Percentiles rank a stretch among this genome's conserved stretches.
Conservation (phyloP, 129 eudicot species). For the Lactuca saligna region DNA sequence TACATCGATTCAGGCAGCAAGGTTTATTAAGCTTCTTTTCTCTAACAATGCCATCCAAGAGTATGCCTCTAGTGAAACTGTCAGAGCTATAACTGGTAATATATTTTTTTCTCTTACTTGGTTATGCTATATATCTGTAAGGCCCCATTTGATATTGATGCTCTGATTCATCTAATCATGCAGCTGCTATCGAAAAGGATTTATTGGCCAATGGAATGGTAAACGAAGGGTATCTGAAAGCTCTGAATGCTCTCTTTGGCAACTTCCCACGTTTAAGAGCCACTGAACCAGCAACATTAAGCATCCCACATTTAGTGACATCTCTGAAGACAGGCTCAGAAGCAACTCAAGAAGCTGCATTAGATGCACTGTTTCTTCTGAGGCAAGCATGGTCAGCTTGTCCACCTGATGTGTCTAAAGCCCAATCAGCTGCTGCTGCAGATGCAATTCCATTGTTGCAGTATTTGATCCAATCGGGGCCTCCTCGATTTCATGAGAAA, state of each 20-base stretch:
- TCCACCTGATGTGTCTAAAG: constrained; percentile 94
- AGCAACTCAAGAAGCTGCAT: constrained; percentile 99
- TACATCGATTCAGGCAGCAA: constrained; percentile 94
- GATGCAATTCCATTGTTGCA: constrained; percentile 95
- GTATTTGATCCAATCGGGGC: constrained; percentile 95
- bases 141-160: background rate
- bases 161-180: constrained; percentile 23
- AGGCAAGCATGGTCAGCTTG: constrained; percentile 99
- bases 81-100: constrained; percentile 95
- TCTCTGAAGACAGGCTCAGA: constrained; percentile 94
- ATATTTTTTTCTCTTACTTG: constrained; percentile 5
- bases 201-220: constrained; percentile 95
- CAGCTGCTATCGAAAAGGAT: constrained; percentile 97
- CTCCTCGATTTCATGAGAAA: constrained; percentile 97
- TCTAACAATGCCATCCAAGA: constrained; percentile 94
- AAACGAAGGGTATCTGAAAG: constrained; percentile 89
- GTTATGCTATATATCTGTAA: background rate
- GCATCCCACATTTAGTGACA: constrained; percentile 92
- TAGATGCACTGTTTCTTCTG: constrained; percentile 89
- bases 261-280: constrained; percentile 98
- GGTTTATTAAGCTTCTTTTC: constrained; percentile 90
- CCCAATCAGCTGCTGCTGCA: constrained; percentile 97
- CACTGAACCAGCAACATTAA: constrained; percentile 93
- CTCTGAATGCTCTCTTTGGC: constrained; percentile 85
- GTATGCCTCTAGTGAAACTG: constrained; percentile 98